phyloP scores from a whole-genome alignment of 129 eudicot species.

The Flaveria trinervia region DNA sequence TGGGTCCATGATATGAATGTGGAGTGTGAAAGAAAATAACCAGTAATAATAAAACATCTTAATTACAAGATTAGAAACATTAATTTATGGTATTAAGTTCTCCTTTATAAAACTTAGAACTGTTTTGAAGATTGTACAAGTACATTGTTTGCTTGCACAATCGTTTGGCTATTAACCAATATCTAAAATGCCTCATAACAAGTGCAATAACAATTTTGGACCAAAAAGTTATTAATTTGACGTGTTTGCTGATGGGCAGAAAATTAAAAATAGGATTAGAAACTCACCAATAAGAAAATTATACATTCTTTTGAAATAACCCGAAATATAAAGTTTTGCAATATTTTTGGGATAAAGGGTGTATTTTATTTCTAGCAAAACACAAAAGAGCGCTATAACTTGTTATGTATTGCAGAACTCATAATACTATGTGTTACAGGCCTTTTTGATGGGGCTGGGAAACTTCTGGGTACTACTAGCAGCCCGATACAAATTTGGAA shows the following conservation, averaged over 20 bases:
- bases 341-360: not conserved
- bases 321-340: not conserved
- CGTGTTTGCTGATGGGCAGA: slow-evolving; percentile 10
- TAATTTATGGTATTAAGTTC: not conserved
- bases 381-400: not conserved
- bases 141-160: not conserved
- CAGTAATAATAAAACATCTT: no score
- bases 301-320: not conserved
- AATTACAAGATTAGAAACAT: not conserved
- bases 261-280: not conserved
- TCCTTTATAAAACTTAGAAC: not conserved
- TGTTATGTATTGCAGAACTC: not conserved
- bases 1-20: not conserved
- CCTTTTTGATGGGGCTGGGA: slow-evolving; percentile 74
- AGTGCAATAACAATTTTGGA: not conserved
- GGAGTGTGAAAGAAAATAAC: not conserved
- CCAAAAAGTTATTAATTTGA: not conserved
- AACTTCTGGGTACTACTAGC: slow-evolving; percentile 77
- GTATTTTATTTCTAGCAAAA: not conserved
- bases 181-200: not conserved
- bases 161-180: not conserved
- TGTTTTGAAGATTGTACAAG: not conserved
- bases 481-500: slow-evolving; percentile 98
- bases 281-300: not conserved
- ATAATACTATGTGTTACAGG: slow-evolving; percentile 51